Evolutionary conservation across 2,329 filamentous ascomycete species (phyloP).

Genomic region (Huntiella moniliformis): DNA sequence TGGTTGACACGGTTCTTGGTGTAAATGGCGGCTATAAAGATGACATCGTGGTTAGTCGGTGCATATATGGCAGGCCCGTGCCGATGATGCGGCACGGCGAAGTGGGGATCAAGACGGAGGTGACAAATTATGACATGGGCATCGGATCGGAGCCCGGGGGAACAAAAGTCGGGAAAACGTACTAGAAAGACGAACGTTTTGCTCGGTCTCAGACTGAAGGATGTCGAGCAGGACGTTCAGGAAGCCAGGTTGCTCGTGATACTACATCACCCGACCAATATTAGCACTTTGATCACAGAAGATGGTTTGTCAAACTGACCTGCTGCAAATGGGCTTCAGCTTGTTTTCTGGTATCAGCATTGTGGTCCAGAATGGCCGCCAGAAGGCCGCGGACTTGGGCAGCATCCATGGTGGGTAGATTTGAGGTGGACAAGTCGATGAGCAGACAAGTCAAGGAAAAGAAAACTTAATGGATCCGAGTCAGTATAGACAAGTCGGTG

Average conservation of each 20-base stretch:
- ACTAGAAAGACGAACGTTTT: conserved; percentile 75
- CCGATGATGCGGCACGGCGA: not conserved
- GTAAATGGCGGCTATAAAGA: conserved; percentile 65
- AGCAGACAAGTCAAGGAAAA: not conserved
- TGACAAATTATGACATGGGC: not conserved
- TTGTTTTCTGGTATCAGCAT: conserved; percentile 55
- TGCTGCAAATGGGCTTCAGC: conserved; percentile 68
- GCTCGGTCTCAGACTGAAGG: conserved; percentile 71
- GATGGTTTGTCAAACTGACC: conserved; percentile 30
- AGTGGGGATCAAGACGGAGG: not conserved
- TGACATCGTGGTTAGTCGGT: not conserved
- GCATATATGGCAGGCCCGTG: not conserved
- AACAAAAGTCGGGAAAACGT: conserved; percentile 23
- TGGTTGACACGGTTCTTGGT: conserved; percentile 94
- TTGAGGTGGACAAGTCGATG: not conserved
- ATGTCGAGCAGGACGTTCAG: conserved; percentile 81
- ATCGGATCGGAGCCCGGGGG: not conserved
- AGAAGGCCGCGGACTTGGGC: conserved; percentile 58
- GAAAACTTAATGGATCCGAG: not conserved
- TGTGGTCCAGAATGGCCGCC: conserved; percentile 53
- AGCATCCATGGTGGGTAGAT: conserved; percentile 44
- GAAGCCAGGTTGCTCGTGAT: conserved; percentile 79
- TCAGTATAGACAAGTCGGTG: too few relatives aligned
- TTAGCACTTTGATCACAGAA: too few relatives aligned
- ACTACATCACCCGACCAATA: conserved; percentile 29